Percentiles rank a stretch among this genome's conserved stretches.
phyloP scores from a whole-genome alignment of 495 filamentous ascomycete species.

The Penicillium flavigenum region DNA sequence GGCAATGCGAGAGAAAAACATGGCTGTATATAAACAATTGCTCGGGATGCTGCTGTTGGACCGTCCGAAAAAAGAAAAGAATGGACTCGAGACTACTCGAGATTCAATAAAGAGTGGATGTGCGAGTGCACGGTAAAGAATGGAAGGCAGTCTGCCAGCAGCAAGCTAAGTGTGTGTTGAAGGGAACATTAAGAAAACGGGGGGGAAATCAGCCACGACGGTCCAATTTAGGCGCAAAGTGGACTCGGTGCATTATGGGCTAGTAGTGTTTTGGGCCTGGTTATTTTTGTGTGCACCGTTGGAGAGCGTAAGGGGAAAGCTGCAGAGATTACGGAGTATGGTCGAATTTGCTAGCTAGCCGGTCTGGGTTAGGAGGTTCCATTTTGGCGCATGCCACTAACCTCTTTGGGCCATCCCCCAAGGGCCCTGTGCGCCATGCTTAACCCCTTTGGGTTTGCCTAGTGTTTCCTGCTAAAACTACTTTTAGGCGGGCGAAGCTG shows the following conservation, averaged over 20 bases:
- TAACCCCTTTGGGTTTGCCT: conserved; percentile 1
- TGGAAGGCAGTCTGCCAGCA: conserved; percentile 21
- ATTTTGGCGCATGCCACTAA: background rate
- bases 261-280: conserved; percentile 15
- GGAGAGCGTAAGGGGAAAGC: conserved; percentile 22
- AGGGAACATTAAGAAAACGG: conserved; percentile 8
- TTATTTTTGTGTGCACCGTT: conserved; percentile 11
- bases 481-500: background rate
- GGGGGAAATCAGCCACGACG: conserved; percentile 11
- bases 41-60: conserved; percentile 9
- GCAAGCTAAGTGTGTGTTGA: background rate
- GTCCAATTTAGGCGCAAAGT: conserved; percentile 17
- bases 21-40: conserved; percentile 15
- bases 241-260: conserved; percentile 17
- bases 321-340: conserved; percentile 16
- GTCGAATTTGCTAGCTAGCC: conserved; percentile 11
- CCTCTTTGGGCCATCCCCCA: conserved; percentile 2
- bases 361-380: conserved; percentile 8
- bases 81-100: conserved; percentile 23
- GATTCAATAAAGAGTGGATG: conserved; percentile 34
- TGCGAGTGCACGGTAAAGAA: conserved; percentile 38
- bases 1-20: conserved; percentile 28
- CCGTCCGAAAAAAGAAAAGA: conserved; percentile 15
- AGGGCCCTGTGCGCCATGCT: conserved; percentile 23
- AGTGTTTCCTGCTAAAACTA: background rate